Evolutionary conservation across 2,329 filamentous ascomycete genomes (phyloP).

Genomic region (Blastomyces gilchristii): DNA sequence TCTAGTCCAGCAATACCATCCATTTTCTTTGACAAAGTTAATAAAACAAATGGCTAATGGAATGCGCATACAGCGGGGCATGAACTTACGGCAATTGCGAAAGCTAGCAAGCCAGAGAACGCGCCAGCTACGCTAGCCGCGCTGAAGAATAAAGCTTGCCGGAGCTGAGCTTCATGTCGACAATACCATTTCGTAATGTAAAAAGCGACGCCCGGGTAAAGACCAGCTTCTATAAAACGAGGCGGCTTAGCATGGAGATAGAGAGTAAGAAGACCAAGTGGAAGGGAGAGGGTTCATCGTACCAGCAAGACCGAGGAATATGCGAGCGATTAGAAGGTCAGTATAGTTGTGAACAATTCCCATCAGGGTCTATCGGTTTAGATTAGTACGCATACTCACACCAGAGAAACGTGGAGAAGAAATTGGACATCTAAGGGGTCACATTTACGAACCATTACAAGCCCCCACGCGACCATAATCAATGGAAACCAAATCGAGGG

Average conservation of each 20-base stretch:
- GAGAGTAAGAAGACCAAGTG: background rate
- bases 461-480: conserved; percentile 36
- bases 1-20: conserved; percentile 38
- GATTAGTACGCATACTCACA: background rate
- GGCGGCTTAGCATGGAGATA: background rate
- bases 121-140: conserved; percentile 42
- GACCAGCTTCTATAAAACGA: conserved; percentile 27
- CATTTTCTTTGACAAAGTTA: conserved; percentile 31
- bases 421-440: background rate
- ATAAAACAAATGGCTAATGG: background rate
- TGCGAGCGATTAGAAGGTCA: conserved; percentile 38
- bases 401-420: background rate
- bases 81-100: conserved; percentile 35
- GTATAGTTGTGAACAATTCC: conserved; percentile 39
- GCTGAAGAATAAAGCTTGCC: conserved; percentile 40
- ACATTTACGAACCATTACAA: conserved; percentile 31
- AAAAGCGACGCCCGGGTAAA: conserved; percentile 36
- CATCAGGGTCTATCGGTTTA: conserved; percentile 34
- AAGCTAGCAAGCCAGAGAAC: conserved; percentile 44
- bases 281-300: conserved; percentile 2
- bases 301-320: conserved; percentile 37
- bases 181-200: conserved; percentile 41
- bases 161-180: conserved; percentile 33
- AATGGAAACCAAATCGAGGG: conserved; percentile 24
- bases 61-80: background rate